These are phyloP conservation scores for Vitis hybrid DNA, from an alignment of 177 flowering plant species.

Conservation along the genomic window DNA sequence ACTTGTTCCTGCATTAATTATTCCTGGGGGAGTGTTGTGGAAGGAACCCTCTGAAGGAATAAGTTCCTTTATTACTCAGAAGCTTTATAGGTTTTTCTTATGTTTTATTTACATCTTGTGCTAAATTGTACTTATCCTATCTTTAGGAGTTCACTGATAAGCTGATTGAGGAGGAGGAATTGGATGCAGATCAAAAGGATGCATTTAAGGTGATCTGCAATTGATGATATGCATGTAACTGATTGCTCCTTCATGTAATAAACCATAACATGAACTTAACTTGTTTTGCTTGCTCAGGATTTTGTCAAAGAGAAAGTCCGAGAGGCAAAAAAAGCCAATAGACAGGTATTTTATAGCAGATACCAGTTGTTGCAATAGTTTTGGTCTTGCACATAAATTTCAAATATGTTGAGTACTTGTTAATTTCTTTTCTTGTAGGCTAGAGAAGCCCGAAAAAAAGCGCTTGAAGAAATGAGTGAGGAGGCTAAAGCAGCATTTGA, in stretches of 20 bases:
- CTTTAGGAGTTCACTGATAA: conserved; percentile 75
- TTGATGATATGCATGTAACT: background rate
- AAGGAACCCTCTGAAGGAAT: background rate
- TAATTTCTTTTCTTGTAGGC: conserved; percentile 47
- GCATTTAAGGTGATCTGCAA: conserved; percentile 59
- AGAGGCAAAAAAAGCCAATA: conserved; percentile 74
- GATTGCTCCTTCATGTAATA: background rate
- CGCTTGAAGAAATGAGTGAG: conserved; percentile 67
- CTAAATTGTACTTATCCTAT: background rate
- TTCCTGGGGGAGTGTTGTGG: too few species aligned
- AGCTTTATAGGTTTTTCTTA: too few species aligned
- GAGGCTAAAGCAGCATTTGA: conserved; percentile 63
- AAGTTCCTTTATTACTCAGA: background rate
- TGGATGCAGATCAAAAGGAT: conserved; percentile 76
- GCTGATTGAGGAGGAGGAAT: conserved; percentile 55
- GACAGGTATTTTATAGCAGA: conserved; percentile 52
- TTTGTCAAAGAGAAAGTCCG: conserved; percentile 80
- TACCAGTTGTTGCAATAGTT: background rate
- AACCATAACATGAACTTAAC: background rate
- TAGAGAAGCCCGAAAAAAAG: conserved; percentile 75
- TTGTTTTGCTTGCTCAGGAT: conserved; percentile 41
- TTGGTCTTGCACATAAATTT: background rate
- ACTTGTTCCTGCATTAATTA: background rate
- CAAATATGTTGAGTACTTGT: background rate
- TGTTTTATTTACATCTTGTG: background rate